These are phyloP conservation scores for Neocatenulostroma microsporum DNA, from an alignment of 2,329 filamentous ascomycete species.

Conservation along the genomic window DNA sequence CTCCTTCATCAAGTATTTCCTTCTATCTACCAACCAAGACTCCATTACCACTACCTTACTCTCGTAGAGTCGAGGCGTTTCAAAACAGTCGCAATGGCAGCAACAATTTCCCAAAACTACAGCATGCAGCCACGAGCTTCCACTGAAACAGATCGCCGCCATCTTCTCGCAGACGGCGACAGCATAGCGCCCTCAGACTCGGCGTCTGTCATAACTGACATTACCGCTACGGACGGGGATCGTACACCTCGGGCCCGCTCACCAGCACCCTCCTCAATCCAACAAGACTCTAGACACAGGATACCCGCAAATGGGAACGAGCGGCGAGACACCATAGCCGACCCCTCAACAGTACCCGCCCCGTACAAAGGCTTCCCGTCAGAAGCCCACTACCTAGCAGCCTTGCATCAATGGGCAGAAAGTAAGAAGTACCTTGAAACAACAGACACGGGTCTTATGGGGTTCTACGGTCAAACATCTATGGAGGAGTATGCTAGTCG, in stretches of 20 bases:
- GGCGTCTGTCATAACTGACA: constrained; percentile 32
- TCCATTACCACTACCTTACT: no score
- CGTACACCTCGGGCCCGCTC: constrained; percentile 14
- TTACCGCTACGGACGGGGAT: constrained; percentile 43
- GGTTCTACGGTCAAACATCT: constrained; percentile 25
- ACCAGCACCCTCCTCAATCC: constrained; percentile 4
- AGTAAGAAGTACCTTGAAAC: constrained; percentile 22
- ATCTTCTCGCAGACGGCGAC: constrained; percentile 16
- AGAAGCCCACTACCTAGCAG: constrained; percentile 22
- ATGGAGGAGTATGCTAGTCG: constrained; percentile 20
- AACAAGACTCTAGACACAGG: not conserved
- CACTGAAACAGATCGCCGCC: constrained; percentile 32
- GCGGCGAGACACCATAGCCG: constrained; percentile 7
- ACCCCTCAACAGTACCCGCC: constrained; percentile 4
- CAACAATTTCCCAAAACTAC: constrained; percentile 1
- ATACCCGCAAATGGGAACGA: not conserved
- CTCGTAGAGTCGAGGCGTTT: no score
- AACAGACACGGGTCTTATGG: constrained; percentile 15
- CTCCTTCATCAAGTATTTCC: no score
- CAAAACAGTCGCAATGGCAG: no score
- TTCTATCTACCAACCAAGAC: no score
- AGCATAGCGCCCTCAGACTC: constrained; percentile 12
- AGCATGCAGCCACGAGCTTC: constrained; percentile 5
- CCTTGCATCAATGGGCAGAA: constrained; percentile 25
- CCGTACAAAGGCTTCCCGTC: constrained; percentile 25